These are phyloP conservation scores for Taphrina pruni DNA, from an alignment of 1,139 yeast genomes.

Conservation along the genomic window DNA sequence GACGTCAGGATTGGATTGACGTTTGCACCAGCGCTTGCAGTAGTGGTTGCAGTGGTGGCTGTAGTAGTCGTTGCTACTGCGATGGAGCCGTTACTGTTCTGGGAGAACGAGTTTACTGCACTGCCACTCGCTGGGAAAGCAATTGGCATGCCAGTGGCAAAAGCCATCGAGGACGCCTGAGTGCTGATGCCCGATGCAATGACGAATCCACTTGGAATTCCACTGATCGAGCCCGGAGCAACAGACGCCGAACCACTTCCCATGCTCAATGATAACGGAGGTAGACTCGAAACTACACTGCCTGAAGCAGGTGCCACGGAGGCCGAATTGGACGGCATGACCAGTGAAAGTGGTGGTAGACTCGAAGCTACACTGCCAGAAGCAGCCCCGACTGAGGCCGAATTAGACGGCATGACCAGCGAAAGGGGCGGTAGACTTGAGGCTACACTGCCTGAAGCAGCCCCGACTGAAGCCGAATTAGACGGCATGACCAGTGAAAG, in stretches of 20 bases:
- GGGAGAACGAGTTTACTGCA: background rate
- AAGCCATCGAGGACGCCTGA: background rate
- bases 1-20: background rate
- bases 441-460: background rate
- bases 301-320: background rate
- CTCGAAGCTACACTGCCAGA: background rate
- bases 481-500: background rate
- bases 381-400: background rate
- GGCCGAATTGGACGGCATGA: background rate
- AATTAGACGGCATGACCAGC: background rate
- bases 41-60: background rate
- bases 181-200: background rate
- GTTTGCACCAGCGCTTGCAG: background rate
- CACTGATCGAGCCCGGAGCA: background rate
- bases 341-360: background rate
- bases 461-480: too few species aligned
- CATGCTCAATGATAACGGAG: background rate
- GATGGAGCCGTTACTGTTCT: background rate
- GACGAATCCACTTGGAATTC: background rate
- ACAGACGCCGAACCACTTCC: background rate
- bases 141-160: slow-evolving; percentile 1
- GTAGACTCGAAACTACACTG: background rate
- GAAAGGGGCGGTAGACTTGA: background rate
- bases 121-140: slow-evolving; percentile 1
- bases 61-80: background rate